Evolutionary conservation across 129 eudicot genomes (phyloP), one percentile per base, ranked within the genome.

Genomic region (Pseudognaphalium luteoalbum): DNA sequence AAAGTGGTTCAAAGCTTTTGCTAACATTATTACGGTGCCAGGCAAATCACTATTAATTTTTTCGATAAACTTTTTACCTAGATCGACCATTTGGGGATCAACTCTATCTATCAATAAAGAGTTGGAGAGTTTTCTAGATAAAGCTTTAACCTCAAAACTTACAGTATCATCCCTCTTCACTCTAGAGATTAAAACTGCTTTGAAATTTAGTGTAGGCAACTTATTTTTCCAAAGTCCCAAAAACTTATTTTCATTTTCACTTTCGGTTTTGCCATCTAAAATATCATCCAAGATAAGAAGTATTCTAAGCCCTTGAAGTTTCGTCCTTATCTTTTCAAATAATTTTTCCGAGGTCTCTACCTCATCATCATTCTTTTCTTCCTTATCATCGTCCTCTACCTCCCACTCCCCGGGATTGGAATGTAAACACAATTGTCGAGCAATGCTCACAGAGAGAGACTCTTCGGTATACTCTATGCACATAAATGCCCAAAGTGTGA

Each of bases 261-360:
- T 25, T 64, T 9, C 22, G 61, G 22, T 63, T 70, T 42, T 33
- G 21, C 15, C 81, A 50, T 63, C 58, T 2, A 19, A 33, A 50
- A 71, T 69, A 68, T 80, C 82, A 57, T 88, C 92, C 62, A 88
- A 37, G 4, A 88, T 65, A 0, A 88, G 66, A 77, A 85, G 87
- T 70, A 61, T 20, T 17, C 21, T 17, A 5, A 30, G 66, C 30
- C 2, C 72, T 59, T 50, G 12, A 14, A 81, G 41, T 37, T 57
- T 72, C 0, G 12, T 0, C 3, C 56, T 37, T 51, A 78, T 70
- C 7, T 21, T 35, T 10, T 3, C 1, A 47, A 76, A 52, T 54
- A 32, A 21, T 2, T 11, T 16, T 20, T 71, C 20, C 44, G 65
- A 7, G 57, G 19, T 20, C 50, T 32, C 22, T 29, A 10, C 28